These are phyloP conservation scores for Endocalyx cinctus DNA, from an alignment of 2,329 filamentous ascomycete species.

Conservation along the genomic window DNA sequence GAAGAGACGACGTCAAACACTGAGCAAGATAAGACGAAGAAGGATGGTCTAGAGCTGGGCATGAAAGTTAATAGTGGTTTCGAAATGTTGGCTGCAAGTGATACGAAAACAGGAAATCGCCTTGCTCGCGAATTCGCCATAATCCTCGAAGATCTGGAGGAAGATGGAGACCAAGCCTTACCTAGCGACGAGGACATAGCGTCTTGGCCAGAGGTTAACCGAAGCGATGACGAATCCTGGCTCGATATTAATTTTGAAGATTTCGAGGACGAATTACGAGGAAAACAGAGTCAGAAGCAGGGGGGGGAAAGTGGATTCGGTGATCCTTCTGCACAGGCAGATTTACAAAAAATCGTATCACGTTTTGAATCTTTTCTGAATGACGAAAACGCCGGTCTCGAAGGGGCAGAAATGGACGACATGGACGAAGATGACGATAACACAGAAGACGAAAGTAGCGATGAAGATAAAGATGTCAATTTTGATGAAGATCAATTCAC, in stretches of 20 bases:
- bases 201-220: slow-evolving; percentile 56
- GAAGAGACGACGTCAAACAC: slow-evolving; percentile 14
- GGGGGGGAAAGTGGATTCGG: slow-evolving; percentile 46
- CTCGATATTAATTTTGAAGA: slow-evolving; percentile 87
- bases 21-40: slow-evolving; percentile 21
- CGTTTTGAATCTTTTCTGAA: slow-evolving; percentile 91
- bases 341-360: slow-evolving; percentile 85
- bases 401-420: slow-evolving; percentile 70
- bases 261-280: slow-evolving; percentile 74
- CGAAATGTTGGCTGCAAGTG: slow-evolving; percentile 74
- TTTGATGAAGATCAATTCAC: slow-evolving; percentile 84
- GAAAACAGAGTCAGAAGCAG: slow-evolving; percentile 31
- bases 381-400: slow-evolving; percentile 74
- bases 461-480: slow-evolving; percentile 69
- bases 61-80: slow-evolving; percentile 91
- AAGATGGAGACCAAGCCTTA: slow-evolving; percentile 61
- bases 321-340: slow-evolving; percentile 62
- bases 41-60: slow-evolving; percentile 56
- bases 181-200: slow-evolving; percentile 71
- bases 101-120: slow-evolving; percentile 63
- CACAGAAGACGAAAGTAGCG: slow-evolving; percentile 47
- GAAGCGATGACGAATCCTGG: slow-evolving; percentile 86
- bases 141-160: slow-evolving; percentile 68
- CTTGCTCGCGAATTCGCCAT: slow-evolving; percentile 71
- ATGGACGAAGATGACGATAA: slow-evolving; percentile 63